Evolutionary conservation across 352 stramenopile genomes (phyloP).

Genomic region (Pythium dissimile): DNA sequence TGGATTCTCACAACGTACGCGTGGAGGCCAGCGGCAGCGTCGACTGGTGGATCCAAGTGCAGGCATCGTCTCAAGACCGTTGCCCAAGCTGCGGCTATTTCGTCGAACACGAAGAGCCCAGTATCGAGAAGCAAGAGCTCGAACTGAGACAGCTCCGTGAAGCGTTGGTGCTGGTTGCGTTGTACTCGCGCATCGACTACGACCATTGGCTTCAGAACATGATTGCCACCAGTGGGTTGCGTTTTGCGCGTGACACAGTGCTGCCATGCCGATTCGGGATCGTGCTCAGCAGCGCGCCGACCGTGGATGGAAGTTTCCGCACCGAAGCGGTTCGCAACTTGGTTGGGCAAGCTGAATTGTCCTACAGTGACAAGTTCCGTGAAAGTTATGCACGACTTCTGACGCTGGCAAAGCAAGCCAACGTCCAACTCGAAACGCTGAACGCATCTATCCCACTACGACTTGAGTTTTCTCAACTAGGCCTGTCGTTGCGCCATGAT

Average conservation of each 20-base stretch:
- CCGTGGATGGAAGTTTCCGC: background rate
- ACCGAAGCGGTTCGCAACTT: background rate
- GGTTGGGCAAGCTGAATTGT: background rate
- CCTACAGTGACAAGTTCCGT: background rate
- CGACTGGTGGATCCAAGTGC: constrained; percentile 17
- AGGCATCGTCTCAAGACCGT: background rate
- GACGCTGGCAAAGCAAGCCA: background rate
- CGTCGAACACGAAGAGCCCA: background rate
- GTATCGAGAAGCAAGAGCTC: background rate
- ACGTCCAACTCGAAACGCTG: background rate
- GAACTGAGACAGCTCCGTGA: constrained; percentile 3
- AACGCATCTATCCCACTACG: background rate
- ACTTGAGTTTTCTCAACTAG: constrained; percentile 8
- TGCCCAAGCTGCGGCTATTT: constrained; percentile 2
- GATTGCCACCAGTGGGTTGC: background rate
- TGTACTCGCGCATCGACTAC: constrained; percentile 12
- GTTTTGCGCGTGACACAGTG: background rate
- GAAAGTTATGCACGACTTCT: background rate
- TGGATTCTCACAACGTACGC: constrained; percentile 3
- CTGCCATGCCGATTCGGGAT: background rate
- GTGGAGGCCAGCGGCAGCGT: constrained; percentile 1
- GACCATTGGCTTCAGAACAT: background rate
- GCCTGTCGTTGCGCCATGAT: background rate
- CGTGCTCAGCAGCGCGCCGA: background rate
- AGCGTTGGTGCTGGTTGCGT: background rate